Base-by-base conservation (phyloP, 345 rosid genomes). In the Hibiscus mutabilis region DNA sequence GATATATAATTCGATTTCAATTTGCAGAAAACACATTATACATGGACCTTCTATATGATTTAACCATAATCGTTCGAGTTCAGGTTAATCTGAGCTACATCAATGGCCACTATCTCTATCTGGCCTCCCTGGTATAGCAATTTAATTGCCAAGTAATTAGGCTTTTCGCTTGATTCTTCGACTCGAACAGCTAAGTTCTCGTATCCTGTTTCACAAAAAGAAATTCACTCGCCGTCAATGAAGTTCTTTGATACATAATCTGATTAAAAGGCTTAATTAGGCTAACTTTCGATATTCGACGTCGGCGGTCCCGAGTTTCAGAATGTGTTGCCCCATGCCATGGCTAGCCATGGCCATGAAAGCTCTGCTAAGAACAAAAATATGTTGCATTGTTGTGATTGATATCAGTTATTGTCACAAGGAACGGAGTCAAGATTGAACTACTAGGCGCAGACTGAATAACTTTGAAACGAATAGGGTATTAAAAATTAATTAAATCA, bases 91-190 rank as follows among this genome's bases (percentile, higher is more conserved):
- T 78, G 81, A 24, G 97, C 93, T 14, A 92, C 84, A 78, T 90
- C 97, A 4, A 92, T 78, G 64, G 76, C 88, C 9, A 92, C 97
- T 0, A 95, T 71, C 69, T 95, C 97, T 0, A 97, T 92, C 78
- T 95, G 97, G 5, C 99, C 99, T n/a, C 99, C 99, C 78, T 92
- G 97, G 77, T 89, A 83, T 69, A 92, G 77, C 49, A 92, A 53
- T 76, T 90, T 90, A 6, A 90, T 70, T 19, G 96, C 91, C 74
- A 95, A 74, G 78, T 92, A 89, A 62, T 84, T 18, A 58, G 97
- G 88, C 27, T 92, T 85, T 14, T 78, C 31, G 82, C 97, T 95
- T 57, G 99, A 88, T 80, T 95, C 99, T 82, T 92, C 97, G 0
- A 95, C 97, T 63, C 97, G 77, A 25, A 95, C 89, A 0, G 85